Evolutionary conservation across 2,329 filamentous ascomycete species (phyloP), one percentile per base, ranked within the genome.

Genomic region (Cladosporium sp.): DNA sequence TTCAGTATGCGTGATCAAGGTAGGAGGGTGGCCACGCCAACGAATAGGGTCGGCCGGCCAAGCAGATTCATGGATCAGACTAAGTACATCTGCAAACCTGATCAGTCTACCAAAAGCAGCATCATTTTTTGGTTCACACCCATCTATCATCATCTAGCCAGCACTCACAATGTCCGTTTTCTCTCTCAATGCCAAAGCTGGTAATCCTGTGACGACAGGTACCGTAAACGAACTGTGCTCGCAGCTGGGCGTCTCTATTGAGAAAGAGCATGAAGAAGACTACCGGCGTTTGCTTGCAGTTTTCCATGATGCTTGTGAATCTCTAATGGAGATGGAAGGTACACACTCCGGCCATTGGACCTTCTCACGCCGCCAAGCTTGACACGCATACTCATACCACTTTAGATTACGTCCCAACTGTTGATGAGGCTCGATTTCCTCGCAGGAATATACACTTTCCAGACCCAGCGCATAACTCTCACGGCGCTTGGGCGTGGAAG

Each of bases 401-500:
- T 7, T 26, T 40, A 69, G 77, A 79, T 64, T 78, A 76, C 52
- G 65, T 74, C 18, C 77, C 77, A 1, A 14, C 26, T n/a, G 69
- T 73, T 1, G 74, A 79, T 67, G 62, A 75, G 21, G 61, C 69
- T 28, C 75, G 78, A 50, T 78, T 79, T 68, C 72, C 78, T 44
- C 66, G 79, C 66, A 67, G 74, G 44, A 69, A 78, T 31, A 67
- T 80, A 3, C 73, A 77, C 62, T 76, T 75, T 40, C 76, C 76
- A 2, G 67, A 70, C 2, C 69, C 66, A n/a, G 33, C 69, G 12
- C 73, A 78, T 6, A 81, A 82, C 52, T 66, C 72, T 5, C 71
- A 79, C 40, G 76, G 77, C 2, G 81, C 79, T 1, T 82, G 80
- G 80, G 80, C 80, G 6, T 81, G 79, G 78, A 76, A 71, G 59